These are phyloP conservation scores for Candida tallmaniae DNA, from an alignment of 805 yeast genomes.

Conservation along the genomic window DNA sequence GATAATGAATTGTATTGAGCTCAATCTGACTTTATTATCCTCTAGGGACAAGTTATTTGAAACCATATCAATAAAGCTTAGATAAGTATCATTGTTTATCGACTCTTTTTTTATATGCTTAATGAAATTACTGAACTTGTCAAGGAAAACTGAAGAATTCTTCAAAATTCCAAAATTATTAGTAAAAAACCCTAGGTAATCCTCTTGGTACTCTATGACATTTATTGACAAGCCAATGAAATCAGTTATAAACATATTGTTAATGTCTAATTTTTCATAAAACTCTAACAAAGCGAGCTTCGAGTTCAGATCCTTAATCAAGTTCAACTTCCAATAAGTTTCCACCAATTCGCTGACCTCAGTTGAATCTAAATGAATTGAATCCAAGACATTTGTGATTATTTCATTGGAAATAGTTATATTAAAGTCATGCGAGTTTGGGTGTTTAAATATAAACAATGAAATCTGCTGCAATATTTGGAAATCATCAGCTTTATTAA, in stretches of 20 bases:
- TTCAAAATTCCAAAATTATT: conserved; percentile 7
- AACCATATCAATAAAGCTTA: neutral
- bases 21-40: conserved; percentile 35
- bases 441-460: conserved; percentile 7
- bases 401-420: conserved; percentile 4
- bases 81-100: neutral
- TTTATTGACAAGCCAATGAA: conserved; percentile 7
- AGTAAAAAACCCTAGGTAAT: neutral
- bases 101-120: neutral
- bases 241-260: conserved; percentile 7
- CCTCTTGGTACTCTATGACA: neutral
- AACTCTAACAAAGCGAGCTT: conserved; percentile 3
- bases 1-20: conserved; percentile 46
- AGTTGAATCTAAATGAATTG: conserved; percentile 2
- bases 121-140: conserved; percentile 1
- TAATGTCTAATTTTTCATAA: conserved; percentile 1
- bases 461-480: conserved; percentile 7
- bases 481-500: conserved; percentile 1
- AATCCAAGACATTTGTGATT: neutral
- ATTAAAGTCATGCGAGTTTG: conserved; percentile 3
- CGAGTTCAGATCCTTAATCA: conserved; percentile 2
- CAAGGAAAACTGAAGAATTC: conserved; percentile 9
- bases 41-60: conserved; percentile 8
- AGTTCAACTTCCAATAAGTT: conserved; percentile 12
- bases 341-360: conserved; percentile 2